A percentile compares a stretch with the other conserved stretches of the same genome.
These are phyloP conservation scores for Wickerhamomyces pijperi DNA, from an alignment of 805 yeast species.

Conservation along the genomic window DNA sequence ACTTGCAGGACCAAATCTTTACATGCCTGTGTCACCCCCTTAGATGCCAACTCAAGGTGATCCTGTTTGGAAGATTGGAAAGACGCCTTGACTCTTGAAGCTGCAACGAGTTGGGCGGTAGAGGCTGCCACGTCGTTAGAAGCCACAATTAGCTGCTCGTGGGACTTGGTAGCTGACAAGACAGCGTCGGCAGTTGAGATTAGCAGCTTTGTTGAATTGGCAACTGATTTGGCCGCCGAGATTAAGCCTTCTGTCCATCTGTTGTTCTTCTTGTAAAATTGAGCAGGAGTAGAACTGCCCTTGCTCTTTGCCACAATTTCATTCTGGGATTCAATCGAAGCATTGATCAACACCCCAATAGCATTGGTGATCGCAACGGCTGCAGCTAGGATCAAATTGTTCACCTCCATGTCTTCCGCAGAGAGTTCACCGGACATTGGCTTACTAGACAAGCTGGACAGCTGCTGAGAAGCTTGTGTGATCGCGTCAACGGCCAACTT, in stretches of 20 bases:
- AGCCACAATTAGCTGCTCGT: slow-evolving; percentile 80
- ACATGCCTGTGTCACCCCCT: slow-evolving; percentile 66
- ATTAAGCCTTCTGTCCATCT: slow-evolving; percentile 92
- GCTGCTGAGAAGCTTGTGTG: slow-evolving; percentile 48
- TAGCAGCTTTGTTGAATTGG: slow-evolving; percentile 69
- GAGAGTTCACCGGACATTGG: slow-evolving; percentile 40
- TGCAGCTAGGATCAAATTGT: slow-evolving; percentile 65
- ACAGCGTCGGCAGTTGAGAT: slow-evolving; percentile 85
- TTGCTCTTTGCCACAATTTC: slow-evolving; percentile 69
- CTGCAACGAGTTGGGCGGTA: slow-evolving; percentile 86
- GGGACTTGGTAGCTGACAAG: slow-evolving; percentile 47
- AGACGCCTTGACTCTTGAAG: slow-evolving; percentile 77
- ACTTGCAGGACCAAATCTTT: slow-evolving; percentile 61
- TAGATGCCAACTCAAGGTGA: slow-evolving; percentile 55
- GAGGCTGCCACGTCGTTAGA: slow-evolving; percentile 89
- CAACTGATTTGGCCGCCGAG: slow-evolving; percentile 82
- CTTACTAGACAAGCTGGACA: slow-evolving; percentile 37
- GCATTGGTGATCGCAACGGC: slow-evolving; percentile 77
- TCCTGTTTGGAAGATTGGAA: slow-evolving; percentile 71
- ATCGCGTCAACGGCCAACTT: slow-evolving; percentile 61
- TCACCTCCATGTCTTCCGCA: slow-evolving; percentile 53
- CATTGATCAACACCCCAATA: slow-evolving; percentile 55
- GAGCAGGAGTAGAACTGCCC: slow-evolving; percentile 55
- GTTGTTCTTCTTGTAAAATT: slow-evolving; percentile 76
- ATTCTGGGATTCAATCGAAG: slow-evolving; percentile 71